Evolutionary conservation across 176 grass and related monocot species (phyloP), one percentile per base, ranked within the genome.

Genomic region (Pontederia paniculata): DNA sequence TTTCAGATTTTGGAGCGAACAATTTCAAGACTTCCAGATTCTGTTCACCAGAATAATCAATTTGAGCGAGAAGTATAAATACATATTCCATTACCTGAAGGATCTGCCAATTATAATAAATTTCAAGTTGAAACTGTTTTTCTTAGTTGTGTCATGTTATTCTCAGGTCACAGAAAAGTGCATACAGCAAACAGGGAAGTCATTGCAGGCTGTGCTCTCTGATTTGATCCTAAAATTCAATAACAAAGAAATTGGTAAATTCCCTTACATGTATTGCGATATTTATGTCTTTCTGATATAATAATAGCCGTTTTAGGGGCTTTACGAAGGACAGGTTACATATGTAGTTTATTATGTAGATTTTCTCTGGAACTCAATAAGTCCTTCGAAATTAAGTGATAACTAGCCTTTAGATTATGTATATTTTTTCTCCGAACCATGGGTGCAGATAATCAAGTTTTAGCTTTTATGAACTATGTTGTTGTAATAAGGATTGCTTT

Each of bases 151-250:
- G 67, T 50, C 54, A 21, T 47, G 61, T 67, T 78, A n/a, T 62
- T 75, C 45, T 79, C 72, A 91, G 86, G 78, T 98, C 66, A 98
- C 93, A 72, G 83, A 91, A 80, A 84, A 80, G 65, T 98, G 93
- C 51, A 84, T 98, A 84, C 80, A 82, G 25, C 71, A 78, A 60
- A 84, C 80, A 72, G 86, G 87, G 37, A 88, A 73, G 77, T 70
- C 86, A n/a, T 73, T 91, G 69, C 86, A 88, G 70, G 86, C 61
- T 75, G 25, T 98, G 62, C 88, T 98, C 52, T 91, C 77, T 11
- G 86, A 98, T 65, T 88, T 80, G 86, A 80, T 91, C 67, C 55
- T 68, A 23, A 98, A 98, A 64, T 98, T 98, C 77, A 80, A 77
- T 58, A 91, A 98, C 49, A 82, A 68, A 67, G 86, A 91, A 80